Conservation (phyloP, 768 basidiomycete genomes). For the Mycena amicta region DNA sequence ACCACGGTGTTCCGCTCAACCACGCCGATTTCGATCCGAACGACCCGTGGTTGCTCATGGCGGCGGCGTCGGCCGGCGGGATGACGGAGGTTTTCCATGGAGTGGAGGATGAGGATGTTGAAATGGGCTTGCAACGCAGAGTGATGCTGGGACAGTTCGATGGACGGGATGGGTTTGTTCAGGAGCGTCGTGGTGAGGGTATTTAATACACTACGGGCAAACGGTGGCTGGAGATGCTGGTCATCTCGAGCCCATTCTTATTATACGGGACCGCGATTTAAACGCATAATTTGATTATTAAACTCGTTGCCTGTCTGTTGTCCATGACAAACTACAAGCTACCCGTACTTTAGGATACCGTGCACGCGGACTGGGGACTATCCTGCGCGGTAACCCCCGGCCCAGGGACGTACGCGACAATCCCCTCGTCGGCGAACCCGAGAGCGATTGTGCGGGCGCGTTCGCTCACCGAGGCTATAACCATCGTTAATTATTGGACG, state of each 20-base stretch:
- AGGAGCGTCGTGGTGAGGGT: too few relatives aligned
- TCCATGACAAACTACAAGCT: too few relatives aligned
- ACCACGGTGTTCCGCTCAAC: neutral
- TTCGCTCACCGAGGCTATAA: neutral
- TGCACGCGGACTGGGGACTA: neutral
- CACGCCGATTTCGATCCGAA: slow-evolving; percentile 3
- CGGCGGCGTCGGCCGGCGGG: slow-evolving; percentile 11
- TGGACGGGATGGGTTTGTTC: slow-evolving; percentile 5
- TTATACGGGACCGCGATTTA: too few relatives aligned
- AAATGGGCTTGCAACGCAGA: neutral
- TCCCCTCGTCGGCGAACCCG: neutral
- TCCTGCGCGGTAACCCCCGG: neutral
- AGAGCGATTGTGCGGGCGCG: neutral
- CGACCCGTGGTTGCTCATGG: slow-evolving; percentile 4
- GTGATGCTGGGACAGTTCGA: neutral
- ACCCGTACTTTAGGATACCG: neutral
- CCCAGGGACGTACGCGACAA: neutral
- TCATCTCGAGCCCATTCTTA: too few relatives aligned
- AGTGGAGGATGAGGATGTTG: neutral
- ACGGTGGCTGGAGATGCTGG: too few relatives aligned
- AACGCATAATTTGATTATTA: too few relatives aligned
- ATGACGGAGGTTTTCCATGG: slow-evolving; percentile 1
- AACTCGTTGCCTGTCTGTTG: too few relatives aligned
- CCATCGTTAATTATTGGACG: too few relatives aligned
- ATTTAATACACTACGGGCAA: too few relatives aligned